Evolutionary conservation across 148 eudicot genomes (phyloP).

Genomic region (Polygonum maritimum): DNA sequence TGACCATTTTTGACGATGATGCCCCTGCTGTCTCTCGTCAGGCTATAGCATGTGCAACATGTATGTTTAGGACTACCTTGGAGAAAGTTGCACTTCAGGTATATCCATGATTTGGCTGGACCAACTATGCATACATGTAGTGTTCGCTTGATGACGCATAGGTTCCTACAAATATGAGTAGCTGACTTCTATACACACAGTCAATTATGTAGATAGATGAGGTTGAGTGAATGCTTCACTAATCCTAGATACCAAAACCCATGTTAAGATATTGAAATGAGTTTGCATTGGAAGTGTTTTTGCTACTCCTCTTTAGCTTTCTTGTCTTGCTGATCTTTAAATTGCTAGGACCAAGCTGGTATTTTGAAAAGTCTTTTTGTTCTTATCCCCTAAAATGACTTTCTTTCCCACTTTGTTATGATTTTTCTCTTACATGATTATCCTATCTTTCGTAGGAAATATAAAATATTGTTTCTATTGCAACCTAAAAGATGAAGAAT

Average conservation of each 20-base stretch:
- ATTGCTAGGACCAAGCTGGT: not conserved
- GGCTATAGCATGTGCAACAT: slow-evolving; percentile 62
- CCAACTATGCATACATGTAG: not conserved
- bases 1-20: slow-evolving; percentile 55
- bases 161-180: not conserved
- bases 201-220: not conserved
- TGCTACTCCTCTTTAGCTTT: not conserved
- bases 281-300: not conserved
- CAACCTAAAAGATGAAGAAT: not conserved
- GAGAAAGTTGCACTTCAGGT: slow-evolving; percentile 74
- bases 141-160: not conserved
- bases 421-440: not conserved
- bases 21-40: slow-evolving; percentile 95
- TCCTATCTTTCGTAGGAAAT: not conserved
- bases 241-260: not conserved
- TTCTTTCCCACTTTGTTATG: not conserved
- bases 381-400: too few relatives aligned
- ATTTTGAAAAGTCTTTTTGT: not conserved
- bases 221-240: not conserved
- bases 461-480: not conserved
- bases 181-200: not conserved
- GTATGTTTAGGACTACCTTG: slow-evolving; percentile 55
- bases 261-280: not conserved
- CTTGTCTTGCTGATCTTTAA: not conserved
- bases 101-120: slow-evolving; percentile 9